Evolutionary conservation across 495 filamentous ascomycete genomes (phyloP).

Genomic region (Parathielavia hyrcaniae): DNA sequence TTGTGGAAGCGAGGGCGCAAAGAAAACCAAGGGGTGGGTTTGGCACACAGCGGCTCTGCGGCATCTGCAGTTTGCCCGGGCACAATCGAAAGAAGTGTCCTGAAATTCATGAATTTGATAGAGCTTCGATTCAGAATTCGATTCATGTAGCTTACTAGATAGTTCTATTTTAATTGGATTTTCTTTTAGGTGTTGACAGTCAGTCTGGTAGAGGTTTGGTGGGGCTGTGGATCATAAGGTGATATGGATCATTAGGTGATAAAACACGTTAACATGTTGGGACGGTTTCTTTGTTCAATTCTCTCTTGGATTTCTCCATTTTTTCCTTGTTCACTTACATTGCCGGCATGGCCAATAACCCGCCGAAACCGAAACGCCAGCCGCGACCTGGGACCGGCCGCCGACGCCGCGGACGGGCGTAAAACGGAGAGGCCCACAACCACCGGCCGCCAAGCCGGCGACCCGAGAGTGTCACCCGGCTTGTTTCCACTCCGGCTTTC

Average conservation of each 20-base stretch:
- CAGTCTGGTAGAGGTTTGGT: not conserved
- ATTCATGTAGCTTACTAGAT: not conserved
- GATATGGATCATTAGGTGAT: too few relatives aligned
- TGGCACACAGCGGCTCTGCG: not conserved
- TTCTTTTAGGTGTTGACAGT: not conserved
- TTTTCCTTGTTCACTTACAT: too few relatives aligned
- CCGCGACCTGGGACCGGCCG: not conserved
- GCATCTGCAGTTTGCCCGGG: not conserved
- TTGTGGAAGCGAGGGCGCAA: not conserved
- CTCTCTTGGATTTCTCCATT: too few relatives aligned
- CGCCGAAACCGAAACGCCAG: not conserved
- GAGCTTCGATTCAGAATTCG: not conserved
- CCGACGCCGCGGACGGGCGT: not conserved
- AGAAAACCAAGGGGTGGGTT: not conserved
- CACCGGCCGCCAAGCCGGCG: conserved; percentile 5
- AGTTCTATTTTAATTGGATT: not conserved
- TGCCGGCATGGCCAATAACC: not conserved
- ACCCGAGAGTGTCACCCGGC: not conserved
- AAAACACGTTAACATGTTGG: not conserved
- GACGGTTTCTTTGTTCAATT: too few relatives aligned
- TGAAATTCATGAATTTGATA: not conserved
- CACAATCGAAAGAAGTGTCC: too few relatives aligned
- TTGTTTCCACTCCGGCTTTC: not conserved
- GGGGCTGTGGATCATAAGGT: not conserved
- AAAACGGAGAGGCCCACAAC: not conserved